Evolutionary conservation across 2,329 filamentous ascomycete genomes (phyloP), one percentile per base, ranked within the genome.

Genomic region (Ceratocystis cacaofunesta): DNA sequence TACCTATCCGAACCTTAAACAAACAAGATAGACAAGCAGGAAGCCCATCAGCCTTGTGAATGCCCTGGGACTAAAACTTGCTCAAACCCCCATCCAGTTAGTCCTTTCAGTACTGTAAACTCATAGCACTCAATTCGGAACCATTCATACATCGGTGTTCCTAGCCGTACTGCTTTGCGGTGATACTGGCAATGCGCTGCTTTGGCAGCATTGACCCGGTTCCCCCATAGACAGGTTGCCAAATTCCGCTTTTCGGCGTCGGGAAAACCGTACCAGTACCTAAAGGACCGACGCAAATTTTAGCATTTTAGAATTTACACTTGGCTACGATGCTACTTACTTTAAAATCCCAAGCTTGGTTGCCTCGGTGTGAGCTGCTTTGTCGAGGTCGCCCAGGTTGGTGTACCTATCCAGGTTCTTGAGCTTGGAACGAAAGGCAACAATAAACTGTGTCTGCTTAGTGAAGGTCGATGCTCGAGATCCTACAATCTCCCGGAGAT

Each of bases 261-360:
- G 22, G 87, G 86, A 43, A 77, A 79, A 1, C 90, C 90, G 74
- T 95, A 96, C 90, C 92, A 96, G 75, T 96, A 96, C 74, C 84
- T 86, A 69, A 60, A 57, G 19, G 41, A 64, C n/a, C 15, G 19
- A 22, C 32, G 19, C 32, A 25, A 25, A 57, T 12, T 52, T 58
- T 15, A 58, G 19, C 3, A 10, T 58, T 25, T 6, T 4, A 10
- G 10, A 22, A 22, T 25, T 50, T 57, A 0, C 15, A 7, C 17
- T 44, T 28, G 15, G 3, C 19, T 46, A 32, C 1, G 41, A 32
- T 43, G 7, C 43, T 28, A 74, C 79, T 72, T 76, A 85, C 82
- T 95, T 95, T 72, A 96, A 76, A 72, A 96, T 82, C 0, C 90
- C 90, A 5, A 91, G 91, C 71, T 85, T 89, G 48, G 81, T 86